Evolutionary conservation across 495 filamentous ascomycete genomes (phyloP), one percentile per base, ranked within the genome.

Genomic region (Tuber microsphaerosporum): DNA sequence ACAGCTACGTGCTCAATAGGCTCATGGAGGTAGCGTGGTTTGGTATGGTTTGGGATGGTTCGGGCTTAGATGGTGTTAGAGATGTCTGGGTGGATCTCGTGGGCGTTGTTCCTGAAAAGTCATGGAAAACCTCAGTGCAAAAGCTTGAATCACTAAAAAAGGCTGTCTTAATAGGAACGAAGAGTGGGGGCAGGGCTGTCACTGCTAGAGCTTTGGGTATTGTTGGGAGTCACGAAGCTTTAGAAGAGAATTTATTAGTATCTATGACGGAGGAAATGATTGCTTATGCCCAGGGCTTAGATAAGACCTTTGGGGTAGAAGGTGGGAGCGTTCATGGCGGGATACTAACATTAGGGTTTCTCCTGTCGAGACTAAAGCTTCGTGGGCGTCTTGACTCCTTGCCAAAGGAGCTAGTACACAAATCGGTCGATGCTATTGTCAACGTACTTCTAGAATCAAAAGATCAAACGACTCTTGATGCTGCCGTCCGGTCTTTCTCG

Each of bases 151-250:
- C 56, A 19, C 43, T 80, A 45, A 70, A 46, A 39, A 79, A 71
- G 45, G 74, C 76, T 46, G 42, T 46, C 0, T 46, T 82, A 6
- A 73, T 46, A 22, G 74, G 77, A 9, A 74, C 71, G 37, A 82
- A 82, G 45, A 44, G 68, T 17, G 80, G 81, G 73, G 74, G 74
- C 20, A 72, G 81, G 16, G 84, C 84, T 61, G 85, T 88, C 22
- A 89, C 90, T 12, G 89, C 93, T 43, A 89, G 89, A 71, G 88
- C 90, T 0, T 91, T 94, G 77, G 95, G 95, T 6, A 89, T 97
- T 39, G 84, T 98, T 2, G 90, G 88, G 4, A 90, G 92, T 2
- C 90, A 94, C 79, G 85, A 87, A 34, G 79, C 85, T 73, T 86
- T 86, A 39, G 26, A 84, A 16, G 80, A 84, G 22, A 74, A 74